These are phyloP conservation scores for Gnetum montanum DNA, from an alignment of 75 land plant genomes.

Conservation along the genomic window DNA sequence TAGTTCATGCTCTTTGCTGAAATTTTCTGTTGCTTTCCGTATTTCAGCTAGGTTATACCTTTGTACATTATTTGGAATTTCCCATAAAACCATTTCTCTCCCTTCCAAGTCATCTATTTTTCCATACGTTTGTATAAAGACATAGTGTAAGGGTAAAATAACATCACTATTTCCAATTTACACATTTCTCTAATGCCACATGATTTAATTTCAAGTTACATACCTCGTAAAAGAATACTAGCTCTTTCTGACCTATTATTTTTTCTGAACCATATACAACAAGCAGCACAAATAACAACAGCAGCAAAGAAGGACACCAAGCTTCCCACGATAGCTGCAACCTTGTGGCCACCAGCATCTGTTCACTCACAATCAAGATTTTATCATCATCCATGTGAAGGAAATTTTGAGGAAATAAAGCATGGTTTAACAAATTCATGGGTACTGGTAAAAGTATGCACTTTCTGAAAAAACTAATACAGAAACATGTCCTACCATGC, in stretches of 20 bases:
- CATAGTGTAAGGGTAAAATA: neutral
- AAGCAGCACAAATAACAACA: too few relatives aligned
- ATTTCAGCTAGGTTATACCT: conserved; percentile 55
- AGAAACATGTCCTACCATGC: neutral
- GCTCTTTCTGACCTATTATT: too few relatives aligned
- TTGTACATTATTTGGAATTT: conserved; percentile 31
- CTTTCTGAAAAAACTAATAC: too few relatives aligned
- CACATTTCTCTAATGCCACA: neutral
- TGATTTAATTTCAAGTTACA: neutral
- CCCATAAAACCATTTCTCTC: neutral
- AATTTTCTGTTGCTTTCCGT: conserved; percentile 54
- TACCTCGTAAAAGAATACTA: neutral
- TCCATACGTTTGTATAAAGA: neutral
- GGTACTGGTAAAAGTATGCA: too few relatives aligned
- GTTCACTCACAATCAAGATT: too few relatives aligned
- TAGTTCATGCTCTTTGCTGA: conserved; percentile 33
- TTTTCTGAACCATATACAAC: too few relatives aligned
- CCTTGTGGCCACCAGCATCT: too few relatives aligned
- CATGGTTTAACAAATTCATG: too few relatives aligned
- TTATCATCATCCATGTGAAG: too few relatives aligned
- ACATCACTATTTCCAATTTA: neutral
- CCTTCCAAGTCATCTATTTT: neutral
- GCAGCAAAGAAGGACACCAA: too few relatives aligned
- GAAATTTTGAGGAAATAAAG: too few relatives aligned
- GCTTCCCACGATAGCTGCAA: too few relatives aligned